A percentile compares a stretch with the other conserved stretches of the same genome.
phyloP scores from a whole-genome alignment of 75 land plant genomes.

The Cryptomeria japonica region DNA sequence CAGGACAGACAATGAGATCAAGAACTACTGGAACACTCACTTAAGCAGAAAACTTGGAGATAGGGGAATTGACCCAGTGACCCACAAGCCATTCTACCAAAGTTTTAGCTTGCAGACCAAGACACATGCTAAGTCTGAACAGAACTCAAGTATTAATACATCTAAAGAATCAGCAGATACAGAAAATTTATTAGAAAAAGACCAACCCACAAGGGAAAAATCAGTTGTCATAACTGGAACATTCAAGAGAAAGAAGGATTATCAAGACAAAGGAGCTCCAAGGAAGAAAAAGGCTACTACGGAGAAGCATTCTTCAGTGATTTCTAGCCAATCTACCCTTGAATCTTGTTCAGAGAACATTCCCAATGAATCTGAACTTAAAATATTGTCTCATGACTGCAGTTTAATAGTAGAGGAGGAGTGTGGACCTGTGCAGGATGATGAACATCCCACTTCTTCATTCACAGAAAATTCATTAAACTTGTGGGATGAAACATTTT shows the following conservation, averaged over 20 bases:
- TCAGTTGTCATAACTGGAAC: not conserved
- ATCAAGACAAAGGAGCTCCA: not conserved
- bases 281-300: not conserved
- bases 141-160: not conserved
- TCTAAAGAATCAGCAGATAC: not conserved
- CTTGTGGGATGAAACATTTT: not conserved
- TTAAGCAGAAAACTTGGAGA: slow-evolving; percentile 16
- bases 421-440: not conserved
- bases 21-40: slow-evolving; percentile 22
- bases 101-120: not conserved
- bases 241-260: not conserved
- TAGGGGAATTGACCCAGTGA: slow-evolving; percentile 19
- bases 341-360: not conserved
- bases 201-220: not conserved
- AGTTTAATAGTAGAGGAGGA: not conserved
- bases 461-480: not conserved
- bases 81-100: slow-evolving; percentile 4
- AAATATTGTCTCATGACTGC: not conserved
- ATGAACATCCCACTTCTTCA: not conserved
- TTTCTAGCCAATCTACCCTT: not conserved
- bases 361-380: not conserved
- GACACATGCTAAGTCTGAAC: not conserved
- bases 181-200: not conserved
- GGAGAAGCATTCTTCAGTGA: not conserved
- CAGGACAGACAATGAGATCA: slow-evolving; percentile 23